Percentiles rank a stretch among this genome's conserved stretches.
phyloP scores from a whole-genome alignment of 2,329 filamentous ascomycete species.

The Dactylellina parvicollis region DNA sequence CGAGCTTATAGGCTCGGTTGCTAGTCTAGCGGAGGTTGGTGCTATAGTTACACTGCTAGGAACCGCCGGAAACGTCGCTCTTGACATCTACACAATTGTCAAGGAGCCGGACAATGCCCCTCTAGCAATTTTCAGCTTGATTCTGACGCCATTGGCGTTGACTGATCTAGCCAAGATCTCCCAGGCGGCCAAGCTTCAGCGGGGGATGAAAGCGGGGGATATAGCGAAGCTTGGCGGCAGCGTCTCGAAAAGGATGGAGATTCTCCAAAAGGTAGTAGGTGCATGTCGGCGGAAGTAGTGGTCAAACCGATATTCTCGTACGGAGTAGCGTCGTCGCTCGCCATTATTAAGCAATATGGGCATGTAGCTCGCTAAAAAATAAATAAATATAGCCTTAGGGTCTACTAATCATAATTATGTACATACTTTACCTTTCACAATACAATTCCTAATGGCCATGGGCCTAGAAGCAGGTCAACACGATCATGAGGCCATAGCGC shows the following conservation, averaged over 20 bases:
- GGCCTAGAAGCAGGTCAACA: no score
- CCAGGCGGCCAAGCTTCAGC: neutral
- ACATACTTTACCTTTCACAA: no score
- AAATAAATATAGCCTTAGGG: no score
- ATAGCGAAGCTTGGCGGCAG: neutral
- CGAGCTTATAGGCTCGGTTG: neutral
- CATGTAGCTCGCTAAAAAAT: no score
- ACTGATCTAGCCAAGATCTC: neutral
- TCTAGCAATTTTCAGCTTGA: neutral
- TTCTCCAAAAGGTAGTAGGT: neutral
- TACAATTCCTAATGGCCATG: no score
- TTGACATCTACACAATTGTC: conserved; percentile 9
- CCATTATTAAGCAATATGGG: no score
- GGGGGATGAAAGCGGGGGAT: neutral
- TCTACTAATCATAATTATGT: no score
- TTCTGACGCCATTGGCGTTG: neutral
- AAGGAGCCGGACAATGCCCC: neutral
- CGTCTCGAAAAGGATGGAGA: neutral
- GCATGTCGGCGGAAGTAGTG: neutral
- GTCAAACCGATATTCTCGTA: no score
- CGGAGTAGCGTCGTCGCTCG: no score
- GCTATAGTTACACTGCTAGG: neutral
- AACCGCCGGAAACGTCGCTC: neutral
- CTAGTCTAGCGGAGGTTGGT: neutral
- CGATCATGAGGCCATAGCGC: no score